Base-by-base conservation (phyloP, 78 protist genomes). In the Cyanophora paradoxa region DNA sequence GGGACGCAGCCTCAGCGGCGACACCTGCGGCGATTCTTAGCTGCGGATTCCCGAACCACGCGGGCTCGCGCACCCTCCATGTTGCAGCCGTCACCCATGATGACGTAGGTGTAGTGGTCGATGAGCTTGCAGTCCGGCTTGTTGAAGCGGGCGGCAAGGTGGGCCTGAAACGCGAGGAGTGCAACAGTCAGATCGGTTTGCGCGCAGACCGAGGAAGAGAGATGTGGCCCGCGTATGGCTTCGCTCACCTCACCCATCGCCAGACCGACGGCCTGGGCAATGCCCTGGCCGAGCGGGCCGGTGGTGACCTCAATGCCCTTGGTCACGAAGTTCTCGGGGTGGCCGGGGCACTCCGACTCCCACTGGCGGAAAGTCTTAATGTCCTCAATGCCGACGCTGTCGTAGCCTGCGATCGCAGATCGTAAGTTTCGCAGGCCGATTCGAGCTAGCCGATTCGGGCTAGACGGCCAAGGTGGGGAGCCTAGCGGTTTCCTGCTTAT, bases 271-370 rank as follows among this genome's bases (percentile, higher is more conserved):
- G 88, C 91, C 59, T 70, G 56, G 33, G 65, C 42, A 36, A 82
- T 46, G 58, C 91, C 91, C 78, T 82, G 87, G 58, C 91, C 91
- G 62, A 87, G 82, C 24, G 91, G 91, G 26, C 91, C 91, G 41
- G 91, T 83, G 57, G 91, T 87, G 58, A 72, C 52, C 79, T 87
- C 91, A 24, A 87, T 68, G 26, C 91, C 91, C 0, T 78, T 63
- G 33, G 86, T 79, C n/a, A n/a, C n/a, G n/a, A n/a, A n/a, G 31
- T 16, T 0, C 79, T 87, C 91, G 22, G 91, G 91, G 77, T 87
- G 91, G 72, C 91, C 91, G 48, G 91, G 88, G 59, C 88, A 82
- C 41, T 16, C 62, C 37, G 88, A 83, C 66, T 71, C 62, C 28
- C 46, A 22, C 78, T 80, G 83, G 36, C 91, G 80, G 91, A 87